Base-by-base conservation (phyloP, 345 rosid species). In the Acer negundo region DNA sequence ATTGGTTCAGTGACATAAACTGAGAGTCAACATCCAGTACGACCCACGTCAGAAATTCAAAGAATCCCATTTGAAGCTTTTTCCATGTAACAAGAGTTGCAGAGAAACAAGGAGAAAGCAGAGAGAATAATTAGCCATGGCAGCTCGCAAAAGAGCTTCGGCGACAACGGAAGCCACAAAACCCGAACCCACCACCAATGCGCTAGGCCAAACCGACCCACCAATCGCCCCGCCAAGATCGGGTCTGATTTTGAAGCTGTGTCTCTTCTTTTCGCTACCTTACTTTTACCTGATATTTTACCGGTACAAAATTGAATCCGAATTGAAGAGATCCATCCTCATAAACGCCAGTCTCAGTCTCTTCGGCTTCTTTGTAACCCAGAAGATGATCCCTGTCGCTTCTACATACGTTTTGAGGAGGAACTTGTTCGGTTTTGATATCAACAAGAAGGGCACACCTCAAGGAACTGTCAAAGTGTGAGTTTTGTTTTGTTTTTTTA, bases 401-500 rank as follows among this genome's bases (percentile, higher is more conserved):
- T 95, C 99, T 46, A 83, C 83, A 85, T 96, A 94, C 76, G 97
- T 94, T 71, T 70, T 88, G 73, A 85, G 89, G 86, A 91, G 98
- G 75, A 91, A 86, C 76, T 82, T 96, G 84, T 96, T 91, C 81
- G 98, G 99, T n/a, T 96, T 82, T 84, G 99, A 94, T 86, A 94
- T 96, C 62, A 96, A 96, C 69, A 96, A 96, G 86, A 85, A 88
- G 86, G 97, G 95, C 10, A 94, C 99, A 1, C 92, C 91, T 82
- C 97, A 90, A 82, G 99, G 99, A 24, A 82, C 92, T 31, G 81
- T 89, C 31, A 90, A 90, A 94, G 99, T 96, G 99, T 96, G 80
- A 89, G 96, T 83, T 42, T 66, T 76, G 73, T 4, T 6, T 59
- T 0, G 9, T 5, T 53, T 73, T 16, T 65, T 6, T 46, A 8